phyloP scores from a whole-genome alignment of 2,329 filamentous ascomycete genomes.

The Rosellinia necatrix region DNA sequence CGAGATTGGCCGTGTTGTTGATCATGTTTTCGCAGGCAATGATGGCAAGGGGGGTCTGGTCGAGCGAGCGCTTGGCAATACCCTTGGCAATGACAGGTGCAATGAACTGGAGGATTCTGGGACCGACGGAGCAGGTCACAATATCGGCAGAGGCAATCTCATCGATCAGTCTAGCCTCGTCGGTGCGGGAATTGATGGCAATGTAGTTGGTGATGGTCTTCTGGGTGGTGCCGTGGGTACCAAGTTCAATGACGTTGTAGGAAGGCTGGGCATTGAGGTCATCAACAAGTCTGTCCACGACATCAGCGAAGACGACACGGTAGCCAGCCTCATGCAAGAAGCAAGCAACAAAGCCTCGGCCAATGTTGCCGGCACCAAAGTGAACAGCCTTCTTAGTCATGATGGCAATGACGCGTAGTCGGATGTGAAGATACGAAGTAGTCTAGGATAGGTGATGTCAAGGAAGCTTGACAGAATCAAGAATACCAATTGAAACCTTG shows the following conservation, averaged over 20 bases:
- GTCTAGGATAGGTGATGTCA: background rate
- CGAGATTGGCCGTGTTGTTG: slow-evolving; percentile 87
- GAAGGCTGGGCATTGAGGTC: slow-evolving; percentile 73
- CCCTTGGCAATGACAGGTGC: slow-evolving; percentile 95
- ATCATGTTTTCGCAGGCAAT: slow-evolving; percentile 99
- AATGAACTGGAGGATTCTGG: slow-evolving; percentile 95
- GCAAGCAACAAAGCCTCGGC: slow-evolving; percentile 83
- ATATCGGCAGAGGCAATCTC: slow-evolving; percentile 87
- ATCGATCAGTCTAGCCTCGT: slow-evolving; percentile 79
- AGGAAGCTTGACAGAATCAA: background rate
- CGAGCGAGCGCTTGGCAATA: slow-evolving; percentile 73
- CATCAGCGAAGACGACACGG: slow-evolving; percentile 95
- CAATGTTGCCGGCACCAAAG: slow-evolving; percentile 87
- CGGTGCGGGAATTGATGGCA: slow-evolving; percentile 90
- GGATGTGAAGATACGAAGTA: background rate
- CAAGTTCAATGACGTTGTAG: slow-evolving; percentile 94
- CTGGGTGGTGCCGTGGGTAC: slow-evolving; percentile 73
- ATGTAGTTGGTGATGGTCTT: slow-evolving; percentile 94
- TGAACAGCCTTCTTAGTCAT: slow-evolving; percentile 75
- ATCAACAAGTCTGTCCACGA: slow-evolving; percentile 82
- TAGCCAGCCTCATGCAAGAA: slow-evolving; percentile 95
- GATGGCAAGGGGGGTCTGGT: slow-evolving; percentile 74
- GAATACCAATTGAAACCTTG: background rate
- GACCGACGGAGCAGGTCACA: slow-evolving; percentile 95
- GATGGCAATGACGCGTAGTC: slow-evolving; percentile 30